Percentiles rank a stretch among this genome's conserved stretches.
Evolutionary conservation across 208 protist species (phyloP).

Genomic region (Sergeia podlipaevii): DNA sequence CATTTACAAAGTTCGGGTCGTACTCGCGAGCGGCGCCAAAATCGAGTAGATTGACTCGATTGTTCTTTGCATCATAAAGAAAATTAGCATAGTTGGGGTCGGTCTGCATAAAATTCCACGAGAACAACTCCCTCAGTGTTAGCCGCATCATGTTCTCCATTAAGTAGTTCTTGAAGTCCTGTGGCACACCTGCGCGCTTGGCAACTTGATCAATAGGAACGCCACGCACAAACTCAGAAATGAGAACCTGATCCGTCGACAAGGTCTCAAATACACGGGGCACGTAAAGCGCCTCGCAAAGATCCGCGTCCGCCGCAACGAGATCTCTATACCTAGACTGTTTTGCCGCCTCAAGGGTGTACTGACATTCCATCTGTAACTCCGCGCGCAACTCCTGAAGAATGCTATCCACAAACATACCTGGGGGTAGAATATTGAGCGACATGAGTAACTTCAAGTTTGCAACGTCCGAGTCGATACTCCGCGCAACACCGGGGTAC

Average conservation of each 20-base stretch:
- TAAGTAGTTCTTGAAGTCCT: conserved; percentile 74
- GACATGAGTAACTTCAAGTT: conserved; percentile 85
- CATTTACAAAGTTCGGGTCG: conserved; percentile 67
- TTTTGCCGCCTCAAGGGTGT: conserved; percentile 65
- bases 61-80: conserved; percentile 80
- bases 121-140: conserved; percentile 92
- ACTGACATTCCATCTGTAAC: conserved; percentile 64
- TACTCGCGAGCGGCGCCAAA: conserved; percentile 94
- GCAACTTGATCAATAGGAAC: conserved; percentile 62
- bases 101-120: conserved; percentile 96
- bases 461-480: conserved; percentile 87
- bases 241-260: conserved; percentile 57
- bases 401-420: conserved; percentile 85
- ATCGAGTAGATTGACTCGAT: conserved; percentile 82
- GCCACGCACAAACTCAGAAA: conserved; percentile 63
- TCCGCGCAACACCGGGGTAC: conserved; percentile 75
- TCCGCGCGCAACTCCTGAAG: conserved; percentile 71
- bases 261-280: conserved; percentile 55
- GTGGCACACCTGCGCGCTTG: conserved; percentile 32
- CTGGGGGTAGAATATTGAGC: conserved; percentile 60
- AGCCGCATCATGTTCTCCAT: conserved; percentile 78
- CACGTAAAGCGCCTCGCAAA: conserved; percentile 60
- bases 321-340: conserved; percentile 50
- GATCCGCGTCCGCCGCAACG: conserved; percentile 23
- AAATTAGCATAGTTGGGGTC: conserved; percentile 98